Conservation (phyloP, 1,284 basidiomycete species). For the Takashimella koratensis region DNA sequence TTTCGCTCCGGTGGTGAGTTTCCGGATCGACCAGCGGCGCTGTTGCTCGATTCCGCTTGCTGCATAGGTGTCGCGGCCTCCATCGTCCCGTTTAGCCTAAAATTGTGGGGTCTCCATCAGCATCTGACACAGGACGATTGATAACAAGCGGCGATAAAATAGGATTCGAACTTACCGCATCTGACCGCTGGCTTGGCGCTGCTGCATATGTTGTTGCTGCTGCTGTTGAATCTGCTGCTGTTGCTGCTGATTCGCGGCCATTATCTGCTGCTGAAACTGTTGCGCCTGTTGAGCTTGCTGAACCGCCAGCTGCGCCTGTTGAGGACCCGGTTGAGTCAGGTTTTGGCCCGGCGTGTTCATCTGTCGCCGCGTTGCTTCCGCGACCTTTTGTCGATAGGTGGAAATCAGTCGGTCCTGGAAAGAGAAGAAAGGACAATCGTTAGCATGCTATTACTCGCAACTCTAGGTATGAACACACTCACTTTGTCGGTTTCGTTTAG, state of each 20-base stretch:
- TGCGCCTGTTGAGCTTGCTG: slow-evolving; percentile 6
- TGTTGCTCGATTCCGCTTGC: slow-evolving; percentile 12
- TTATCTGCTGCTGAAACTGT: slow-evolving; percentile 12
- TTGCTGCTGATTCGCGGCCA: slow-evolving; percentile 10
- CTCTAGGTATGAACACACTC: slow-evolving; percentile 5
- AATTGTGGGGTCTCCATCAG: too few relatives aligned
- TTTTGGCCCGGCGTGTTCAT: slow-evolving; percentile 7
- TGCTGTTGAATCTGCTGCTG: slow-evolving; percentile 7
- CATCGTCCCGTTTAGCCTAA: slow-evolving; percentile 19
- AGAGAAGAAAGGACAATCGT: background rate
- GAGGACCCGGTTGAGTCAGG: background rate
- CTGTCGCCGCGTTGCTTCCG: slow-evolving; percentile 8
- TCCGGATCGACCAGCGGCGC: slow-evolving; percentile 7
- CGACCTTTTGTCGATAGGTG: slow-evolving; percentile 18
- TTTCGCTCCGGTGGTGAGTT: slow-evolving; percentile 41
- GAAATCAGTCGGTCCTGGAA: slow-evolving; percentile 26
- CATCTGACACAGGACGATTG: too few relatives aligned
- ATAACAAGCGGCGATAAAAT: too few relatives aligned
- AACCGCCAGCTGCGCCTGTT: background rate
- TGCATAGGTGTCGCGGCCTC: slow-evolving; percentile 23
- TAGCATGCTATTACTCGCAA: background rate
- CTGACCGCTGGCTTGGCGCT: slow-evolving; percentile 17
- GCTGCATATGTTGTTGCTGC: slow-evolving; percentile 15
- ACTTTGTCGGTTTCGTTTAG: slow-evolving; percentile 36
- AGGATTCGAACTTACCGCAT: slow-evolving; percentile 18